phyloP scores from a whole-genome alignment of 2,329 filamentous ascomycete genomes.

The Coccinonectria pachysandricola region DNA sequence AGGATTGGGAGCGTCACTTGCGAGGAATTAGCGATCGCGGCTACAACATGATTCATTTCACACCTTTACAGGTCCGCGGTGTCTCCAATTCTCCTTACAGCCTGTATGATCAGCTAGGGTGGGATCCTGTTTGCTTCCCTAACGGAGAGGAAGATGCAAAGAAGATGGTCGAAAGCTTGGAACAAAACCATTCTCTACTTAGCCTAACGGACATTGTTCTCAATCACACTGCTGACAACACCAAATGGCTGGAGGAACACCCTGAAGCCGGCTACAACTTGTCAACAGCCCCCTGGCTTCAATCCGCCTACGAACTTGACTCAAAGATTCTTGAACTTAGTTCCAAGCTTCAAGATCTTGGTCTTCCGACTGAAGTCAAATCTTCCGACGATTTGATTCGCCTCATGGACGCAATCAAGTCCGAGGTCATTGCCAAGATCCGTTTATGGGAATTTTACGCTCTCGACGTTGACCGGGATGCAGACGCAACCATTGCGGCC shows the following conservation, averaged over 20 bases:
- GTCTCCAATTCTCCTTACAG: slow-evolving; percentile 95
- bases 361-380: slow-evolving; percentile 65
- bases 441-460: slow-evolving; percentile 92
- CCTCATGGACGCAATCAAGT: slow-evolving; percentile 78
- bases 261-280: slow-evolving; percentile 95
- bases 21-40: slow-evolving; percentile 79
- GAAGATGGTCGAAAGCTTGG: slow-evolving; percentile 68
- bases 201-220: slow-evolving; percentile 93
- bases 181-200: slow-evolving; percentile 73
- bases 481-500: slow-evolving; percentile 55
- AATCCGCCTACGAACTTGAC: slow-evolving; percentile 53
- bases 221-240: slow-evolving; percentile 96
- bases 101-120: slow-evolving; percentile 81
- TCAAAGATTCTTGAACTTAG: slow-evolving; percentile 65
- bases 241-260: slow-evolving; percentile 85
- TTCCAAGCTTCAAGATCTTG: slow-evolving; percentile 56
- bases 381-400: slow-evolving; percentile 61
- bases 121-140: slow-evolving; percentile 75
- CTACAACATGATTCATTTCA: slow-evolving; percentile 99
- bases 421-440: slow-evolving; percentile 64
- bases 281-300: slow-evolving; percentile 71
- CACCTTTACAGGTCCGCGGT: slow-evolving; percentile 80
- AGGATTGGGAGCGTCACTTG: slow-evolving; percentile 83
- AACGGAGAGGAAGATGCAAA: slow-evolving; percentile 74
- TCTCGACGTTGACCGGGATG: slow-evolving; percentile 65